phyloP scores from a whole-genome alignment of 116 monocot species.

The Phalaenopsis hybrid region DNA sequence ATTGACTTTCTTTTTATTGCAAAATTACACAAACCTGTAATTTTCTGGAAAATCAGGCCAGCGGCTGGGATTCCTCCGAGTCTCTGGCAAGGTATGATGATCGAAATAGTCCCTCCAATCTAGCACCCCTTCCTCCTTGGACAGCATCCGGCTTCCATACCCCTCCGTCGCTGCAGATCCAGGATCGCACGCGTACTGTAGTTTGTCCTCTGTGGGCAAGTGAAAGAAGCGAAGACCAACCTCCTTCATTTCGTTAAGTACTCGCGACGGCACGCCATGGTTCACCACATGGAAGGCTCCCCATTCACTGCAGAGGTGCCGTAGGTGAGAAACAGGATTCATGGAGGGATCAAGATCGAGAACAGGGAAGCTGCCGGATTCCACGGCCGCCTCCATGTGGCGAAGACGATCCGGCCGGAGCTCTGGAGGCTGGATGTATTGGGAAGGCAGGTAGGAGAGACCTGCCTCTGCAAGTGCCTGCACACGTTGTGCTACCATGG shows the following conservation, averaged over 20 bases:
- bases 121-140: slow-evolving; percentile 54
- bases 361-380: slow-evolving; percentile 30
- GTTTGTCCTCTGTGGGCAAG: slow-evolving; percentile 35
- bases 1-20: background rate
- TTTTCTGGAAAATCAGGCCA: slow-evolving; percentile 61
- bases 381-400: background rate
- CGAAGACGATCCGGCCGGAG: slow-evolving; percentile 16
- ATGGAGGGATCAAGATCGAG: slow-evolving; percentile 33
- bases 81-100: slow-evolving; percentile 79
- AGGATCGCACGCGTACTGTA: slow-evolving; percentile 50
- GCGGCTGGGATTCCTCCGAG: slow-evolving; percentile 43
- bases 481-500: background rate
- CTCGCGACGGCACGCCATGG: slow-evolving; percentile 44
- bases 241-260: slow-evolving; percentile 36
- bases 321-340: slow-evolving; percentile 14
- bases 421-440: slow-evolving; percentile 59
- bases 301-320: slow-evolving; percentile 50
- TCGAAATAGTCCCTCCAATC: slow-evolving; percentile 98
- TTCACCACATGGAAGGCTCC: slow-evolving; percentile 80
- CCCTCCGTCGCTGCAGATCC: slow-evolving; percentile 59
- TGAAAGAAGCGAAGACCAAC: slow-evolving; percentile 52
- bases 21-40: slow-evolving; percentile 48
- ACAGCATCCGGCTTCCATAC: slow-evolving; percentile 80
- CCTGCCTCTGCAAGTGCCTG: slow-evolving; percentile 12
- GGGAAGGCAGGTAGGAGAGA: slow-evolving; percentile 36